Percentiles rank a stretch among this genome's conserved stretches.
Conservation (phyloP, 768 basidiomycete genomes). For the Podaxis carcinomalis region DNA sequence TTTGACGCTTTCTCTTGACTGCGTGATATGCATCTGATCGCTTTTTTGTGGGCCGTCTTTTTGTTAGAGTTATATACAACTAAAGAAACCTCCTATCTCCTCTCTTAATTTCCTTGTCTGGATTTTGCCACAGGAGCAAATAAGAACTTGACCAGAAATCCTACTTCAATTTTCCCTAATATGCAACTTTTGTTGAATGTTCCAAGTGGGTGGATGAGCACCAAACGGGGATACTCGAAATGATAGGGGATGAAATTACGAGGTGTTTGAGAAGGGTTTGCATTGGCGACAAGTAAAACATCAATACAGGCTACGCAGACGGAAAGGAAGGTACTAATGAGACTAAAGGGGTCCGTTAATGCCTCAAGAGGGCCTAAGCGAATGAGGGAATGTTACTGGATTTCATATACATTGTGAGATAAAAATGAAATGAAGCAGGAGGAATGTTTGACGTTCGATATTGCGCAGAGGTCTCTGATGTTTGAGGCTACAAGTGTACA, state of each 20-base stretch:
- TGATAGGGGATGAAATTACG: neutral
- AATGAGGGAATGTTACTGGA: neutral
- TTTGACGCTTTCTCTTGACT: neutral
- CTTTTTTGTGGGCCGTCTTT: neutral
- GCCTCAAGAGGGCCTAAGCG: neutral
- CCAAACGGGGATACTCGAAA: neutral
- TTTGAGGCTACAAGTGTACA: too few species aligned
- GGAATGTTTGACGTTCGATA: neutral
- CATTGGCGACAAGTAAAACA: neutral
- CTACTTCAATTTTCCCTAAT: too few species aligned
- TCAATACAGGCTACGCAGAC: neutral
- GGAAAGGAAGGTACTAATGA: neutral
- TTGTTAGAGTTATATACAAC: conserved; percentile 6
- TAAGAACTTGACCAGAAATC: too few species aligned
- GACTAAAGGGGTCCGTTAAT: neutral
- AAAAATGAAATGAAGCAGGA: neutral
- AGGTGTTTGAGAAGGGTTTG: neutral
- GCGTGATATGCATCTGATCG: conserved; percentile 1
- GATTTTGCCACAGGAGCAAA: too few species aligned
- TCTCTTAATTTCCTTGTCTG: neutral
- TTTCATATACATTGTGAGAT: too few species aligned
- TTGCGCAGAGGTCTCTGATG: neutral
- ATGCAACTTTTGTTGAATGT: too few species aligned
- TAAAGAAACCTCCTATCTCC: neutral
- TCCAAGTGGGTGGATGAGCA: neutral